Conservation (phyloP, 108 stramenopile species). For the Pseudonitzschia multistriata region DNA sequence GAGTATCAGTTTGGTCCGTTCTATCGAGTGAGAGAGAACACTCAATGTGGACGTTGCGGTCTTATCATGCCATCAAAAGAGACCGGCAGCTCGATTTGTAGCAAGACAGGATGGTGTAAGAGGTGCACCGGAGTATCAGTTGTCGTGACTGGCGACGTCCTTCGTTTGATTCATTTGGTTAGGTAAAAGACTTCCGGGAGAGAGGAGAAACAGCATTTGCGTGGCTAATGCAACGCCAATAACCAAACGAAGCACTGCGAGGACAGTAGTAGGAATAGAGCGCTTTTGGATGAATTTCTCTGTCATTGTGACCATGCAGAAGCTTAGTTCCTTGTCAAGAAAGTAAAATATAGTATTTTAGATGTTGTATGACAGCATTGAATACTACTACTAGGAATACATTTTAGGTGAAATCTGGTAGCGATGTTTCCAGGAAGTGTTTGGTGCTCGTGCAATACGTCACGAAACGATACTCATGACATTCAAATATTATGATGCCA, state of each 20-base stretch:
- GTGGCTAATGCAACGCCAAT: background rate
- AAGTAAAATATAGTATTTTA: no score
- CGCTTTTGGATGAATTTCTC: no score
- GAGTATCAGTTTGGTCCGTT: constrained; percentile 18
- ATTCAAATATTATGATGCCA: background rate
- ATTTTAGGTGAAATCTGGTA: no score
- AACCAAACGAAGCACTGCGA: background rate
- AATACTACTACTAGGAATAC: no score
- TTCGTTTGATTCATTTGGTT: constrained; percentile 33
- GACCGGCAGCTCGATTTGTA: constrained; percentile 62
- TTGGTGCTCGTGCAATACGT: background rate
- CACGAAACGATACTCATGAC: background rate
- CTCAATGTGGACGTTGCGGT: constrained; percentile 61
- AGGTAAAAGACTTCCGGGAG: background rate
- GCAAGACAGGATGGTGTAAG: constrained; percentile 74
- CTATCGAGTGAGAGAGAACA: background rate
- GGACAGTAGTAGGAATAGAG: no score
- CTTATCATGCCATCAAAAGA: constrained; percentile 70
- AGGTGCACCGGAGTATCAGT: constrained; percentile 66
- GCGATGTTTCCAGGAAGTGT: background rate
- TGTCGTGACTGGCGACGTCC: constrained; percentile 56
- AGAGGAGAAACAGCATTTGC: background rate
- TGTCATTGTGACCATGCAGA: no score
- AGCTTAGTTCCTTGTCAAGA: no score
- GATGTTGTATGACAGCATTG: no score